Conservation (phyloP, 441 rosid genomes). For the Brassica balearica region DNA sequence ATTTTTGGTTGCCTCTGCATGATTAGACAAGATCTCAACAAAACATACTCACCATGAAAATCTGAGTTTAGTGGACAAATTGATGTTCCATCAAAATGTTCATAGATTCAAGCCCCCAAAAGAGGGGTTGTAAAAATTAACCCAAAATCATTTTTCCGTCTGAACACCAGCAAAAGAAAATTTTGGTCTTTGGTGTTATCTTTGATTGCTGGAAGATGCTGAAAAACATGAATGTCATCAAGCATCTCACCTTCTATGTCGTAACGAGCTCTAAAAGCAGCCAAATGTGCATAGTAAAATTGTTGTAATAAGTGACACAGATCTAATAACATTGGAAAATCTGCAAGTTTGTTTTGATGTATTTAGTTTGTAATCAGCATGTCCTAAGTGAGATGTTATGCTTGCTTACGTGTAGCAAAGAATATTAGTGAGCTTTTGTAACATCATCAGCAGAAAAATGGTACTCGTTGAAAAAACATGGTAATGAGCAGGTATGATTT, state of each 20-base stretch:
- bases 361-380: background rate
- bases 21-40: background rate
- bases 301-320: background rate
- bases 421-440: background rate
- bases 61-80: background rate
- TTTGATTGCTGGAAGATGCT: background rate
- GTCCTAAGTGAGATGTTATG: background rate
- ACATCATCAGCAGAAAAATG: background rate
- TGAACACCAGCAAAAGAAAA: background rate
- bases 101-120: background rate
- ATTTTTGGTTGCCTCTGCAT: background rate
- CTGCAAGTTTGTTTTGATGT: background rate
- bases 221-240: background rate
- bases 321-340: background rate
- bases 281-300: background rate
- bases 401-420: background rate
- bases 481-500: background rate
- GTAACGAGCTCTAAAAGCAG: background rate
- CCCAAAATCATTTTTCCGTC: background rate
- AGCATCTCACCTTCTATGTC: background rate
- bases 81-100: background rate
- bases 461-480: background rate
- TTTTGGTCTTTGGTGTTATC: background rate
- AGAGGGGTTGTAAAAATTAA: background rate
- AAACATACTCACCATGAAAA: background rate